Conservation (phyloP, 108 stramenopile species). For the Phaeodactylum tricornutum region DNA sequence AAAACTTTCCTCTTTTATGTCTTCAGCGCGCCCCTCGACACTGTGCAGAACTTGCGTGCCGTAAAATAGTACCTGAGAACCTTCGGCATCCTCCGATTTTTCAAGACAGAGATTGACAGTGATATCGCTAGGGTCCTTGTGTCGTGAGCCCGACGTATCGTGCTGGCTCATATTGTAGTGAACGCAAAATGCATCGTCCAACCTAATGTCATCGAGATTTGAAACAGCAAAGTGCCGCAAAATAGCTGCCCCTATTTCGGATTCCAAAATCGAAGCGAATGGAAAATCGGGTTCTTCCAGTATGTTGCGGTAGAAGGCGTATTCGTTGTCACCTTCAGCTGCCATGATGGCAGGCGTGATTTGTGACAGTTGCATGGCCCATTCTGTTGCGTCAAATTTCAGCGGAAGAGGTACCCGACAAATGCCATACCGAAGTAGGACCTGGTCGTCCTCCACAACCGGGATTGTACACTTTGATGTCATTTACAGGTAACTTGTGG, state of each 20-base stretch:
- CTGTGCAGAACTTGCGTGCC: conserved; percentile 16
- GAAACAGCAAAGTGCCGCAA: conserved; percentile 18
- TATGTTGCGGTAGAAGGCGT: conserved; percentile 49
- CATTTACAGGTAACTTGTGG: no score
- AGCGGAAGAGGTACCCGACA: conserved; percentile 17
- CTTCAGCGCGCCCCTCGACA: neutral
- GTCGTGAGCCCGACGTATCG: conserved; percentile 33
- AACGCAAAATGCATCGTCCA: conserved; percentile 49
- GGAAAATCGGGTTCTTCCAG: conserved; percentile 43
- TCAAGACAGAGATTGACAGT: conserved; percentile 50
- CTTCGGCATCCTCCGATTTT: conserved; percentile 17
- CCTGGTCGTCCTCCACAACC: no score
- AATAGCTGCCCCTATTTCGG: conserved; percentile 9
- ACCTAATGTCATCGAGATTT: conserved; percentile 2
- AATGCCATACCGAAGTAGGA: conserved; percentile 22
- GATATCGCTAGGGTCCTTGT: conserved; percentile 53
- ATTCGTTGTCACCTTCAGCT: conserved; percentile 31
- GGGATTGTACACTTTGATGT: no score
- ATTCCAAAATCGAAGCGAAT: conserved; percentile 8
- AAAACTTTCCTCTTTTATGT: neutral
- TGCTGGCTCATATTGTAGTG: conserved; percentile 35
- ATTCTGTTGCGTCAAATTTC: conserved; percentile 10
- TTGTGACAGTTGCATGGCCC: conserved; percentile 24
- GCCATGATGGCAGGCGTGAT: conserved; percentile 18
- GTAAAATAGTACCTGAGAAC: conserved; percentile 41